These are phyloP conservation scores for Aspergillus pseudotamarii DNA, from an alignment of 2,329 filamentous ascomycete species.

Conservation along the genomic window DNA sequence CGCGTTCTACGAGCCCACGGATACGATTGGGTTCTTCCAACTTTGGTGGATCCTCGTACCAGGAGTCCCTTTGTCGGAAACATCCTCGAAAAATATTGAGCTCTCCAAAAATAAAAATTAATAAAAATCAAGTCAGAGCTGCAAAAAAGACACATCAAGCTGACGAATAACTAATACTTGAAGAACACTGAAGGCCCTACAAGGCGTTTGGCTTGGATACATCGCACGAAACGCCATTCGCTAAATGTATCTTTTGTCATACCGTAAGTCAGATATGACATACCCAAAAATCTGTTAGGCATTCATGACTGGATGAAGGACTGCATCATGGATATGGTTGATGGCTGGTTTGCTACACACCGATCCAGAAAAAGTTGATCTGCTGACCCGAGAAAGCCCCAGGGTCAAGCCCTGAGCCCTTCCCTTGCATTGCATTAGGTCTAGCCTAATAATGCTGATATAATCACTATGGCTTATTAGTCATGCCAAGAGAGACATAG, in stretches of 20 bases:
- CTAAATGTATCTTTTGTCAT: slow-evolving; percentile 16
- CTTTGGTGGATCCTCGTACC: slow-evolving; percentile 25
- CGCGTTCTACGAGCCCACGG: slow-evolving; percentile 23
- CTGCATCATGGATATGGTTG: slow-evolving; percentile 12
- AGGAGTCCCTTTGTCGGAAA: slow-evolving; percentile 27
- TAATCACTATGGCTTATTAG: slow-evolving; percentile 10
- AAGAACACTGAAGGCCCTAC: slow-evolving; percentile 3
- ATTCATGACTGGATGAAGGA: slow-evolving; percentile 20
- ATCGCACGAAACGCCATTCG: slow-evolving; percentile 8
- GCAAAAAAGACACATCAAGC: too few species aligned
- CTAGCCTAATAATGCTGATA: slow-evolving; percentile 25
- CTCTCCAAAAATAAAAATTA: slow-evolving; percentile 10
- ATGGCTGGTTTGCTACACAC: slow-evolving; percentile 13
- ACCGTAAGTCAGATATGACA: slow-evolving; percentile 25
- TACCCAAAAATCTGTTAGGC: slow-evolving; percentile 25
- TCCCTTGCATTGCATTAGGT: slow-evolving; percentile 28
- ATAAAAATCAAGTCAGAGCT: slow-evolving; percentile 9
- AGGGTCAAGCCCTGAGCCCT: slow-evolving; percentile 34
- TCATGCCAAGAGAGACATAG: not conserved
- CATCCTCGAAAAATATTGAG: slow-evolving; percentile 15
- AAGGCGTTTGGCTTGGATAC: not conserved
- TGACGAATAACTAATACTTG: not conserved
- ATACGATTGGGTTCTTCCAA: slow-evolving; percentile 27
- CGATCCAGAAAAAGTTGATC: slow-evolving; percentile 21
- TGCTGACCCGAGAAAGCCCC: slow-evolving; percentile 26